phyloP scores from a whole-genome alignment of 176 grass and related monocot species.

The Raddia guianensis region DNA sequence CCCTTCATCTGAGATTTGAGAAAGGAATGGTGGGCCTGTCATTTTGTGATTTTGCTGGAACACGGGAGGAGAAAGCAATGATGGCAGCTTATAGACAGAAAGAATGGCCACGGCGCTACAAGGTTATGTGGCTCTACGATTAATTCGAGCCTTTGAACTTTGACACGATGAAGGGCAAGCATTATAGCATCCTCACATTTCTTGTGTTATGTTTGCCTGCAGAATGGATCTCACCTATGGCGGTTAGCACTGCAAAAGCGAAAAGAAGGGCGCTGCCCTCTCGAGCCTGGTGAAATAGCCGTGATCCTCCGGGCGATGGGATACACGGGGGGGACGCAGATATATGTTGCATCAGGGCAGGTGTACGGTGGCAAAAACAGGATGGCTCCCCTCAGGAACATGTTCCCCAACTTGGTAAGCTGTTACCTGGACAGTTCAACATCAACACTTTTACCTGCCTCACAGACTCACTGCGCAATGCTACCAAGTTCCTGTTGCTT shows the following conservation, averaged over 20 bases:
- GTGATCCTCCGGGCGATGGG: conserved; percentile 85
- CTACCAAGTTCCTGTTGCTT: not conserved
- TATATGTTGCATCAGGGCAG: conserved; percentile 93
- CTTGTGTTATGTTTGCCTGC: conserved; percentile 22
- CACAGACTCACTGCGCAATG: not conserved
- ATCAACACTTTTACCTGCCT: too few species aligned
- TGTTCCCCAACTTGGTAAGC: conserved; percentile 94
- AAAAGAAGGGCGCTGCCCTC: conserved; percentile 95
- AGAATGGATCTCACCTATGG: conserved; percentile 99
- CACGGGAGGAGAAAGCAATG: conserved; percentile 69
- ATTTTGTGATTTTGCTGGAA: conserved; percentile 89
- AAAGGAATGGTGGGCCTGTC: conserved; percentile 84
- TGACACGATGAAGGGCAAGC: not conserved
- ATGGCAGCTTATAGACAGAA: conserved; percentile 96
- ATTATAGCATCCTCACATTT: not conserved
- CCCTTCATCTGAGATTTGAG: conserved; percentile 86
- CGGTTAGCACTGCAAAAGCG: conserved; percentile 82
- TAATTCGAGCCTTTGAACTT: not conserved
- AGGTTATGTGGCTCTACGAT: conserved; percentile 49
- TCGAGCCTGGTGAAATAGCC: conserved; percentile 89
- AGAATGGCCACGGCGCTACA: conserved; percentile 94
- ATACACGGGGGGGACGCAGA: conserved; percentile 85
- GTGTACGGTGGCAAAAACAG: conserved; percentile 92
- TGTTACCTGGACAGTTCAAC: not conserved
- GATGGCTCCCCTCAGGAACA: conserved; percentile 92